Evolutionary conservation across 2,329 filamentous ascomycete species (phyloP).

Genomic region (Pseudocercospora fuligena): DNA sequence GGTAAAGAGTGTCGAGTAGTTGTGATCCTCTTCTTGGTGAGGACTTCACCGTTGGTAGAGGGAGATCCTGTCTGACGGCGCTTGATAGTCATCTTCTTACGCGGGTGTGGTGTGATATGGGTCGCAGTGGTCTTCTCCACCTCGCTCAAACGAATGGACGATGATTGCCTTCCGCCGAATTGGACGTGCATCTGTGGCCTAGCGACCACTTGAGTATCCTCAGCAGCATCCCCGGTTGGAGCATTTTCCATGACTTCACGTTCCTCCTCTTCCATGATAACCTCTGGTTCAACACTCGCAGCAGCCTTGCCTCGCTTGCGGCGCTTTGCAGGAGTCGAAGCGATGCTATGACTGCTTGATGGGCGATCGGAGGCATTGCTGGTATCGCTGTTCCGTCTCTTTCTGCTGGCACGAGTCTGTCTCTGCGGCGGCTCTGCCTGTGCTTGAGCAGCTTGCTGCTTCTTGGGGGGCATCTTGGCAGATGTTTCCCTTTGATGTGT

Average conservation of each 20-base stretch:
- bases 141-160: conserved; percentile 21
- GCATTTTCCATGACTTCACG: conserved; percentile 21
- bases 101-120: conserved; percentile 41
- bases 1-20: conserved; percentile 42
- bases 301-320: conserved; percentile 30
- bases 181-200: conserved; percentile 35
- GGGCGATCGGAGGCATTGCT: conserved; percentile 33
- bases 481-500: background rate
- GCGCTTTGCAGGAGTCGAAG: conserved; percentile 33
- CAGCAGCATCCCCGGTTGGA: conserved; percentile 19
- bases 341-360: conserved; percentile 30
- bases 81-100: conserved; percentile 37
- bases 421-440: conserved; percentile 25
- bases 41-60: conserved; percentile 10
- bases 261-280: conserved; percentile 37
- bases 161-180: conserved; percentile 33
- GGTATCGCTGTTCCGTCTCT: conserved; percentile 36
- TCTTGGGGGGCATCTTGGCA: conserved; percentile 35
- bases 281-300: conserved; percentile 31
- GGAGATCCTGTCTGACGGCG: conserved; percentile 41
- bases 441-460: conserved; percentile 20
- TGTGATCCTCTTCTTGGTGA: conserved; percentile 31
- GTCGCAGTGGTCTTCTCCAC: conserved; percentile 34
- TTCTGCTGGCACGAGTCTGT: conserved; percentile 31
- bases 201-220: conserved; percentile 24